Percentiles rank a stretch among this genome's conserved stretches.
phyloP scores from a whole-genome alignment of 257 asterid species.

The Thymus mandschuricus region DNA sequence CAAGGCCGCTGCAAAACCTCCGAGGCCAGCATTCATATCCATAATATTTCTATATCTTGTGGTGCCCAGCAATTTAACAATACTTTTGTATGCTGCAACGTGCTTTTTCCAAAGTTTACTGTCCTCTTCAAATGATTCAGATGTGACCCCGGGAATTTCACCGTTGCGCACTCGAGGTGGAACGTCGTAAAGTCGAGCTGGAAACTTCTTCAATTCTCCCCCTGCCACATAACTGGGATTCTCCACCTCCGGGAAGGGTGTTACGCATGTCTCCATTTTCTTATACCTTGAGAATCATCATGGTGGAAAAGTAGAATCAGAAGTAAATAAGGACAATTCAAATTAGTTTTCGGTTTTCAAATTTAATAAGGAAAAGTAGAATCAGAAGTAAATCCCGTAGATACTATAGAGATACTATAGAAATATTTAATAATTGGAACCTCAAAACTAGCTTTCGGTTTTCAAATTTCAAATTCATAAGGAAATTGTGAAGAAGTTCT shows the following conservation, averaged over 20 bases:
- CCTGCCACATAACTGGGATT: conserved; percentile 55
- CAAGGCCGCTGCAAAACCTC: conserved; percentile 88
- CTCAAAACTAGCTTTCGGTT: background rate
- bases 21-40: conserved; percentile 96
- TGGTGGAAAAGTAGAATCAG: background rate
- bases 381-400: background rate
- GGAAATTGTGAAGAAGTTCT: too few species aligned
- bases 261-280: conserved; percentile 76
- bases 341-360: too few species aligned
- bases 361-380: background rate
- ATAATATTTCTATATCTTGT: conserved; percentile 78
- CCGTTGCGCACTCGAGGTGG: conserved; percentile 77
- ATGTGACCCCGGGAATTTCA: conserved; percentile 63
- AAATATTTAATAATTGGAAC: background rate
- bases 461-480: conserved; percentile 12
- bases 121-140: conserved; percentile 68
- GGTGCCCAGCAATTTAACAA: conserved; percentile 58
- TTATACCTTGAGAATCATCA: conserved; percentile 61
- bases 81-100: conserved; percentile 62
- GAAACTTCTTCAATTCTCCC: conserved; percentile 73
- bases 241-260: conserved; percentile 69
- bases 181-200: conserved; percentile 74
- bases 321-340: background rate
- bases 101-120: conserved; percentile 76
- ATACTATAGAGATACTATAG: background rate